These are phyloP conservation scores for Mycena pura DNA, from an alignment of 768 basidiomycete species.

Conservation along the genomic window DNA sequence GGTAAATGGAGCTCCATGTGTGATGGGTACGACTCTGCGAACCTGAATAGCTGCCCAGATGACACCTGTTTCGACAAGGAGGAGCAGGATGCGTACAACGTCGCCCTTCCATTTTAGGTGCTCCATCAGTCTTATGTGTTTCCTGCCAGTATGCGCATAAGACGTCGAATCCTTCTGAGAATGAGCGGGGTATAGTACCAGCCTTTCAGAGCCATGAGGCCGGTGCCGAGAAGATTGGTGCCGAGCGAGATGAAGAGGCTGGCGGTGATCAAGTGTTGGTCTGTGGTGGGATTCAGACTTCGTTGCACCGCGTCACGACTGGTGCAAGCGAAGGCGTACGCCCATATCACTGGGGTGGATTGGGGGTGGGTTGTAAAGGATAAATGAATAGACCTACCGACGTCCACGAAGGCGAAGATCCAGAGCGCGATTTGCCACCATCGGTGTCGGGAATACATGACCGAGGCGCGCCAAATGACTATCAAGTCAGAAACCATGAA, in stretches of 20 bases:
- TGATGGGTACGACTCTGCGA: neutral
- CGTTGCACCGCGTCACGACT: neutral
- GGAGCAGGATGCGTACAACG: constrained; percentile 8
- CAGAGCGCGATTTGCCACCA: neutral
- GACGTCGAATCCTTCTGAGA: neutral
- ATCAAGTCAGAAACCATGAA: constrained; percentile 19
- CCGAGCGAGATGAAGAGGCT: neutral
- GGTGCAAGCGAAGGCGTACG: neutral
- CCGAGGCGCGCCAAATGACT: constrained; percentile 20
- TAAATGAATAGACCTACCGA: constrained; percentile 4
- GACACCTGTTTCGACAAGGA: constrained; percentile 19
- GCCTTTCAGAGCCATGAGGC: neutral
- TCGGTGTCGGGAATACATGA: neutral
- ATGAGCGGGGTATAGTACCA: neutral
- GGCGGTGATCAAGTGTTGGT: neutral
- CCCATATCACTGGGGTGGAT: neutral
- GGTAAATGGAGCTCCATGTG: neutral
- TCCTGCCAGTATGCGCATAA: neutral
- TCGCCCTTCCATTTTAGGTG: neutral
- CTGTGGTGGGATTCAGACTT: neutral
- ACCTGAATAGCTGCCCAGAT: constrained; percentile 20
- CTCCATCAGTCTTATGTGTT: neutral
- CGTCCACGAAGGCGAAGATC: constrained; percentile 1
- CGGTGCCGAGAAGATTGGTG: neutral
- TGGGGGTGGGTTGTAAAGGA: too few relatives aligned